A percentile compares a stretch with the other conserved stretches of the same genome.
Conservation (phyloP, 23 red algal species). For the Gracilaria domingensis region DNA sequence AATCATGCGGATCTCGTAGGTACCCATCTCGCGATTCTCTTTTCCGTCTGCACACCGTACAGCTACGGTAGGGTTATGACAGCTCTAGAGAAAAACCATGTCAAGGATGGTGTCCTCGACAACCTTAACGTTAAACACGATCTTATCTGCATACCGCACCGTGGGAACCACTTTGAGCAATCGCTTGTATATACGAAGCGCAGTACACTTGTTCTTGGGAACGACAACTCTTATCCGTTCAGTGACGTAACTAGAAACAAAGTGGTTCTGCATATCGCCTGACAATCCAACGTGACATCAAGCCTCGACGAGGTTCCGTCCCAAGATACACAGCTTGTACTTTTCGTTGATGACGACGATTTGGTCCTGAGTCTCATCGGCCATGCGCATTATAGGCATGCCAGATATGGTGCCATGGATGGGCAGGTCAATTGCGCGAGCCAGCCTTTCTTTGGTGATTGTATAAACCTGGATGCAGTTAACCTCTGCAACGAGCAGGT, state of each 20-base stretch:
- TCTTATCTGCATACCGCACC: slow-evolving; percentile 63
- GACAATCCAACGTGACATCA: slow-evolving; percentile 75
- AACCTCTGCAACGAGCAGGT: slow-evolving; percentile 80
- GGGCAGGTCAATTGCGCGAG: slow-evolving; percentile 74
- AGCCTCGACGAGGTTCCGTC: slow-evolving; percentile 67
- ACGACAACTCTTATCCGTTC: slow-evolving; percentile 81
- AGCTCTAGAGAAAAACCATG: slow-evolving; percentile 93
- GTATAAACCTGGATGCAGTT: slow-evolving; percentile 84
- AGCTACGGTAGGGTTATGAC: slow-evolving; percentile 80
- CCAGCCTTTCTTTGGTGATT: slow-evolving; percentile 75
- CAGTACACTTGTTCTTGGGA: slow-evolving; percentile 80
- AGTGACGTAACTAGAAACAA: slow-evolving; percentile 44
- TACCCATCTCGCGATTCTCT: slow-evolving; percentile 62
- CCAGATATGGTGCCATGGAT: slow-evolving; percentile 82
- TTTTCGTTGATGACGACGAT: slow-evolving; percentile 91
- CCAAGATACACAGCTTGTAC: slow-evolving; percentile 84
- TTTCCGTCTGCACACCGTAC: slow-evolving; percentile 63
- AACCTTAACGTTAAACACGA: slow-evolving; percentile 91
- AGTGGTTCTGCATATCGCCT: slow-evolving; percentile 79
- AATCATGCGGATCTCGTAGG: slow-evolving; percentile 73
- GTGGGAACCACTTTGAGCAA: slow-evolving; percentile 92
- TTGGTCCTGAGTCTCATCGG: slow-evolving; percentile 61
- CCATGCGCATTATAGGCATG: slow-evolving; percentile 70
- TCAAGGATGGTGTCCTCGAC: slow-evolving; percentile 70
- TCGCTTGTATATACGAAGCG: slow-evolving; percentile 81